These are phyloP conservation scores for Pyrrhoderma noxium DNA, from an alignment of 1,284 basidiomycete genomes.

Conservation along the genomic window DNA sequence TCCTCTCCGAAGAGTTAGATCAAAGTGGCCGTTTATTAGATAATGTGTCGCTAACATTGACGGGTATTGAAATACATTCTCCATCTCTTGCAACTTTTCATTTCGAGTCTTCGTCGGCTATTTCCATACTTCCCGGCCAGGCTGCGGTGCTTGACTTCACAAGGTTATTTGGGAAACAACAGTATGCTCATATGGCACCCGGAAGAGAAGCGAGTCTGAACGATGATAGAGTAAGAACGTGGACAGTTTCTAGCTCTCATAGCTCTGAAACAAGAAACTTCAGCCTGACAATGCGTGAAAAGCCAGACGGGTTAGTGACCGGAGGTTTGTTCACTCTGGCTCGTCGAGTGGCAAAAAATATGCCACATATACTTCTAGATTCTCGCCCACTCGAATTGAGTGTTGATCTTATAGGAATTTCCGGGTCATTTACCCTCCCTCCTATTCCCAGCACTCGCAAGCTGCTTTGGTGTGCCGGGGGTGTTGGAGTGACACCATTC, in stretches of 20 bases:
- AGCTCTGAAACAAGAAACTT: slow-evolving; percentile 27
- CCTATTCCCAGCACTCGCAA: slow-evolving; percentile 10
- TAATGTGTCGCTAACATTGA: slow-evolving; percentile 29
- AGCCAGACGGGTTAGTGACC: slow-evolving; percentile 46
- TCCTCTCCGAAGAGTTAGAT: slow-evolving; percentile 42
- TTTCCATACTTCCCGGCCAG: slow-evolving; percentile 44
- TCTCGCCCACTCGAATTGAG: slow-evolving; percentile 26
- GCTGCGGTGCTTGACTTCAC: slow-evolving; percentile 48
- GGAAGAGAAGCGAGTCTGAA: slow-evolving; percentile 42
- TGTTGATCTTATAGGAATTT: slow-evolving; percentile 31
- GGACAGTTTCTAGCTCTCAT: slow-evolving; percentile 46
- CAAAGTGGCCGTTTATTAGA: slow-evolving; percentile 22
- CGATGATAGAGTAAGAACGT: slow-evolving; percentile 59
- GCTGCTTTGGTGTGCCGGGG: slow-evolving; percentile 47
- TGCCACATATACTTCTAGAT: slow-evolving; percentile 35
- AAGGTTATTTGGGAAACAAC: slow-evolving; percentile 38
- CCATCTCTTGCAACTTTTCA: slow-evolving; percentile 47
- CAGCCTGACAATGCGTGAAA: slow-evolving; percentile 44
- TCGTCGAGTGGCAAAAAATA: slow-evolving; percentile 30
- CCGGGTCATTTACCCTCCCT: slow-evolving; percentile 32
- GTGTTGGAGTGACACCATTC: slow-evolving; percentile 55
- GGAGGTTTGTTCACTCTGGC: slow-evolving; percentile 43
- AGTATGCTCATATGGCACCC: slow-evolving; percentile 45
- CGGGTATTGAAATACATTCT: slow-evolving; percentile 39
- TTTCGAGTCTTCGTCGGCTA: slow-evolving; percentile 33